phyloP scores from a whole-genome alignment of 306 rosid genomes.

The Pyrus bretschneideri region DNA sequence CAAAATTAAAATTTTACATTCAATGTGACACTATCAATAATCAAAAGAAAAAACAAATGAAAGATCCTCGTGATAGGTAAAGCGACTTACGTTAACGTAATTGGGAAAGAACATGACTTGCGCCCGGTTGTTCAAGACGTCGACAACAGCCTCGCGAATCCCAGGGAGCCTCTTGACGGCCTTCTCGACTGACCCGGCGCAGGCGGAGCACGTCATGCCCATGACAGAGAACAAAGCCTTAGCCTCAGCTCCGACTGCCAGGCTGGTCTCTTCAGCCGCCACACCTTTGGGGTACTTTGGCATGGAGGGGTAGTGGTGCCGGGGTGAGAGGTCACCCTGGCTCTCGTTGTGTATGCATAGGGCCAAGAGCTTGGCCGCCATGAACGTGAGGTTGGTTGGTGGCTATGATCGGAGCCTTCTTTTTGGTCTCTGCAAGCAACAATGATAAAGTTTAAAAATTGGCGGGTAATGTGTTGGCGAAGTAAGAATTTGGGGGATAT shows the following conservation, averaged over 20 bases:
- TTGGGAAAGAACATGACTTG: conserved; percentile 43
- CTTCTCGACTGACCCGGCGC: conserved; percentile 67
- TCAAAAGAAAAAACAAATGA: neutral
- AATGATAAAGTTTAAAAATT: neutral
- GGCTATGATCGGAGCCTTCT: neutral
- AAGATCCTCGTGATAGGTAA: neutral
- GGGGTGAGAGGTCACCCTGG: conserved; percentile 24
- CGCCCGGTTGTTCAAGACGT: conserved; percentile 55
- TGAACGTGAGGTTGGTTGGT: neutral
- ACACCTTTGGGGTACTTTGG: conserved; percentile 50
- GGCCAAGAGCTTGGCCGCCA: conserved; percentile 42
- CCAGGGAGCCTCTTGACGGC: conserved; percentile 61
- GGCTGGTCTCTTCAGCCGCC: neutral
- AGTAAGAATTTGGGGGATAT: neutral
- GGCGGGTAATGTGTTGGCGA: neutral
- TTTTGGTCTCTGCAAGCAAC: neutral
- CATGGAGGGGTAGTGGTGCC: conserved; percentile 75
- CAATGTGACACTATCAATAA: neutral
- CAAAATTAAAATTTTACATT: neutral
- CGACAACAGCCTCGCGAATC: conserved; percentile 56
- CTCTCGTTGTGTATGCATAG: conserved; percentile 35
- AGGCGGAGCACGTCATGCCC: conserved; percentile 71
- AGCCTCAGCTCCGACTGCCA: conserved; percentile 16
- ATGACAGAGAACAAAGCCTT: conserved; percentile 44
- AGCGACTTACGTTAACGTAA: conserved; percentile 46